Conservation (phyloP, 2,329 filamentous ascomycete species). For the Grosmannia huntii region DNA sequence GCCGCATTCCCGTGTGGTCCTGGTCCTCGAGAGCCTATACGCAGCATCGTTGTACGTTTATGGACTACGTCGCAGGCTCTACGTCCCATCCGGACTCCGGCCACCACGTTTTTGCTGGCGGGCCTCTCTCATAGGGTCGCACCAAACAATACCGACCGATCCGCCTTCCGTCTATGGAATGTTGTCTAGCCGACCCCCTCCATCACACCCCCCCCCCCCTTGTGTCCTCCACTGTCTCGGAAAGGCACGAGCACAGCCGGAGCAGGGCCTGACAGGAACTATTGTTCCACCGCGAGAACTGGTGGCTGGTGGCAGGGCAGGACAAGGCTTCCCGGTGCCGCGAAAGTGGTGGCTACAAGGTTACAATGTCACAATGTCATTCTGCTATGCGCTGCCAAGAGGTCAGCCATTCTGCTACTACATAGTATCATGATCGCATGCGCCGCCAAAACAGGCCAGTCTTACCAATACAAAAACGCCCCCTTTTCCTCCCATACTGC, state of each 20-base stretch:
- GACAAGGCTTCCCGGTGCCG: neutral
- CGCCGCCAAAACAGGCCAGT: neutral
- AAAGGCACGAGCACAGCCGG: neutral
- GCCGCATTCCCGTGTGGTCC: neutral
- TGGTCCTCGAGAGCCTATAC: neutral
- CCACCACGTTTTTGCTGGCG: neutral
- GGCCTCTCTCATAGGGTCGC: neutral
- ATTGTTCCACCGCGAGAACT: neutral
- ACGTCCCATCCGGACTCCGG: neutral
- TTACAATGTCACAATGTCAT: neutral
- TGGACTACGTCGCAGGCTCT: neutral
- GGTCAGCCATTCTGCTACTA: neutral
- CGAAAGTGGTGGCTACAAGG: neutral
- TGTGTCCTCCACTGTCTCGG: neutral
- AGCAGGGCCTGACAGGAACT: neutral
- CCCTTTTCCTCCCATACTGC: conserved; percentile 1
- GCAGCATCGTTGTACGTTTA: neutral
- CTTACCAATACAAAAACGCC: neutral
- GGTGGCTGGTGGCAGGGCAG: neutral
- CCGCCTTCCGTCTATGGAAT: neutral
- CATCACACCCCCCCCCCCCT: neutral
- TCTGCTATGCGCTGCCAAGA: neutral
- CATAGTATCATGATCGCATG: neutral
- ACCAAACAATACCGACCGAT: neutral
- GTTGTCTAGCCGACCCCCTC: neutral